Conservation (phyloP, 139 green algal species). For the Edaphochlamys debaryana region DNA sequence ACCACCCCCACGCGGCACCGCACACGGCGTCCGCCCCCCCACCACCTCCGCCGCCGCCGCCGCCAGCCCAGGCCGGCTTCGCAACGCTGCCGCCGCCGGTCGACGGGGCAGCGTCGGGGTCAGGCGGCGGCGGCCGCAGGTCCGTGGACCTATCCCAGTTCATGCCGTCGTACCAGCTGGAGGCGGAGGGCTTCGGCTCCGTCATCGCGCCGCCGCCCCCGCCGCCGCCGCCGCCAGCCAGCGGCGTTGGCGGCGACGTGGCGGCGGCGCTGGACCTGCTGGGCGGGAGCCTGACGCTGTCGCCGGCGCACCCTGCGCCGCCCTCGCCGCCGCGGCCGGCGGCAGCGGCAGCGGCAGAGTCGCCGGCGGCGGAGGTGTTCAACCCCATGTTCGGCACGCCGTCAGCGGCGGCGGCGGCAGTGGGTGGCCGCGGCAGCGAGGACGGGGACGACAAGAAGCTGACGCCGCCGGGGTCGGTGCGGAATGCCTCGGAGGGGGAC, state of each 20-base stretch:
- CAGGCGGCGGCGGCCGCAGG: neutral
- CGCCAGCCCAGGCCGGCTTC: neutral
- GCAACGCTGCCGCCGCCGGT: neutral
- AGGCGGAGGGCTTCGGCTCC: slow-evolving; percentile 23
- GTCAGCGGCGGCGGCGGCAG: neutral
- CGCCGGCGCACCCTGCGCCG: neutral
- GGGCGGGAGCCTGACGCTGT: too few relatives aligned
- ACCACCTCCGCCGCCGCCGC: neutral
- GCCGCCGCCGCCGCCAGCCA: neutral
- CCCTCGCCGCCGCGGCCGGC: neutral
- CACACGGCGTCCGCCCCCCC: neutral
- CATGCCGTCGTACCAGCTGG: slow-evolving; percentile 32
- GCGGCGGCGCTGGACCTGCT: too few relatives aligned
- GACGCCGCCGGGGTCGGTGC: neutral
- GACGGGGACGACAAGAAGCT: slow-evolving; percentile 1
- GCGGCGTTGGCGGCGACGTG: too few relatives aligned
- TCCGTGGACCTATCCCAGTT: slow-evolving; percentile 12
- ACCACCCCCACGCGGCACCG: neutral
- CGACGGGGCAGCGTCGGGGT: too few relatives aligned
- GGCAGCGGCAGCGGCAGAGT: too few relatives aligned
- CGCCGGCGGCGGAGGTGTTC: too few relatives aligned
- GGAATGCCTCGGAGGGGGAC: neutral
- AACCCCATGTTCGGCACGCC: neutral
- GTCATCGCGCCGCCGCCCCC: too few relatives aligned
- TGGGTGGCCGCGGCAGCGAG: neutral